A percentile compares a stretch with the other conserved stretches of the same genome.
Evolutionary conservation across 495 filamentous ascomycete genomes (phyloP).

Genomic region (Xylaria nigripes): DNA sequence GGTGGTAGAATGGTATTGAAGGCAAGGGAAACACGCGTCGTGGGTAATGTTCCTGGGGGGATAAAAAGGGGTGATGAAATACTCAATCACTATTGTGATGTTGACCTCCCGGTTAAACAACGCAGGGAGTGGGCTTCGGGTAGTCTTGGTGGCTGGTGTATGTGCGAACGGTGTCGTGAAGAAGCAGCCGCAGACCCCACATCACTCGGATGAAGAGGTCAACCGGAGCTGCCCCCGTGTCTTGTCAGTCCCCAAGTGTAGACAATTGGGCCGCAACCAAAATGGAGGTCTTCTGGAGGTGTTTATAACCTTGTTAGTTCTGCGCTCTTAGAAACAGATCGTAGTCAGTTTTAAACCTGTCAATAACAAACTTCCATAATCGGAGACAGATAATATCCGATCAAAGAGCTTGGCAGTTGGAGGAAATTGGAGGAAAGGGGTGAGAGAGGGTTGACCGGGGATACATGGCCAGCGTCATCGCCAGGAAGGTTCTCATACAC

Average conservation of each 20-base stretch:
- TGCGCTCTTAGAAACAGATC: slow-evolving; percentile 7
- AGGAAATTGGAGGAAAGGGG: background rate
- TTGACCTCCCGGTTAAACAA: slow-evolving; percentile 64
- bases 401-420: background rate
- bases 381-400: background rate
- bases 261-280: slow-evolving; percentile 3
- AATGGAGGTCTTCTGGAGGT: slow-evolving; percentile 13
- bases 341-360: background rate
- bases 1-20: slow-evolving; percentile 70
- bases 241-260: background rate
- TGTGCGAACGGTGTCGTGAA: slow-evolving; percentile 65
- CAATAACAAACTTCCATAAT: background rate
- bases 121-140: slow-evolving; percentile 84
- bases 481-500: background rate
- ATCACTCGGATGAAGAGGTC: slow-evolving; percentile 8
- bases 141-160: slow-evolving; percentile 74
- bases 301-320: slow-evolving; percentile 22
- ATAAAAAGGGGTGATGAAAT: slow-evolving; percentile 76
- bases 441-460: background rate
- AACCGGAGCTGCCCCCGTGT: background rate
- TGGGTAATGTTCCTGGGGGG: slow-evolving; percentile 37
- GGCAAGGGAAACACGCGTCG: slow-evolving; percentile 36
- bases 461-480: background rate
- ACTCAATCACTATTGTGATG: slow-evolving; percentile 89
- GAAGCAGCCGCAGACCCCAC: slow-evolving; percentile 32